Base-by-base conservation (phyloP, 441 rosid genomes). In the Viola pubescens region DNA sequence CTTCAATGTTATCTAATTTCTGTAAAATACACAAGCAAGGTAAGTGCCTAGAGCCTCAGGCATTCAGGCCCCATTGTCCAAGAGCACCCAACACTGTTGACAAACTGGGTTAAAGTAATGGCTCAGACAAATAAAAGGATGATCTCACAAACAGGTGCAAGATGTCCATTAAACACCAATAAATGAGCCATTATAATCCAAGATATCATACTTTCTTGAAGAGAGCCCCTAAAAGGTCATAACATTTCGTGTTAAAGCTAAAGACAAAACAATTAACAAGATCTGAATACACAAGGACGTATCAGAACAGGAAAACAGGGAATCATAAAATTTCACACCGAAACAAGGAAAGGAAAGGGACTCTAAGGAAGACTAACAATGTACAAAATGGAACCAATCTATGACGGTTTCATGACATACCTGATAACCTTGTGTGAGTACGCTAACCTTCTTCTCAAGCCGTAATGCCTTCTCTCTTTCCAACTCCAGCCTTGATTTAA, bases 401-500 rank as follows among this genome's bases (percentile, higher is more conserved):
- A 26, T 26, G 34, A 47, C 46, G 10, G n/a, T 43, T 50, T 4
- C 46, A 13, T 3, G 59, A 16, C 58, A 48, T 82, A 94, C 99
- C 97, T 94, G 97, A 73, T 94, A 90, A 64, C 98, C 99, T 59
- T 81, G 89, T 1, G 98, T 91, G 63, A 85, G 87, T 44, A 90
- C 80, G 77, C 79, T 91, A 71, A 74, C 81, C 79, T 85, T 91
- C 68, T 79, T 78, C 82, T 91, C 91, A 75, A 87, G 82, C 71
- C 84, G 80, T 58, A 78, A 81, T 58, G 91, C 94, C 79, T 88
- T 94, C 73, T 79, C 88, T 78, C 85, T 84, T 75, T 94, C 98
- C 51, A 74, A 84, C 69, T 91, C 97, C 67, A 88, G 70, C 74
- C 79, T 88, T 71, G 63, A 79, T 71, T 84, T 91, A 2, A 82